Base-by-base conservation (phyloP, 768 basidiomycete genomes). In the Holtermanniella nyarrowii region DNA sequence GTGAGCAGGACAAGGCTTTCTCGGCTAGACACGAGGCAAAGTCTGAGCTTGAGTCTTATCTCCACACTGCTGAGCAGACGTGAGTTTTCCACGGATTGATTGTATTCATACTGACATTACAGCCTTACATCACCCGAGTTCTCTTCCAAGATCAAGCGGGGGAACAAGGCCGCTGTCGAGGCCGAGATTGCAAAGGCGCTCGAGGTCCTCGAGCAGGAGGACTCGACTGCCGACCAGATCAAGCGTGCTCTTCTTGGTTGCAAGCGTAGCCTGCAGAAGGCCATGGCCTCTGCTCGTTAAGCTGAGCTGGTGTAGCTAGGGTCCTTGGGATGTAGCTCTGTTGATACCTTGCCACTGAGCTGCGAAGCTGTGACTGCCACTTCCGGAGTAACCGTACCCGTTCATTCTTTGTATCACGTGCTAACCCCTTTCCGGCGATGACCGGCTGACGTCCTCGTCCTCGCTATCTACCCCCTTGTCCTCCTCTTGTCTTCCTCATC, bases 161-260 rank as follows among this genome's bases (percentile, higher is more conserved):
- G 90, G 67, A 87, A 90, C 49, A 90, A 90, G 77, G 73, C 78
- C 26, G 87, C 91, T 73, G 88, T 99, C 61, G 95, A 99, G 79
- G 79, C 85, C 58, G 95, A 96, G 78, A 88, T 99, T 57, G 91
- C 95, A 48, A 87, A 90, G 70, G 91, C 95, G 25, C 81, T 97
- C 45, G 95, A 97, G 82, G 90, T 89, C 77, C 79, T 99, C 71
- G 95, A 97, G 80, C 86, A 95, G 57, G 93, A 95, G 77, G 88
- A 93, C 53, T 86, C 88, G 55, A 77, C 85, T 25, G 82, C 82
- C 49, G 95, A 97, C 72, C 89, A 99, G 74, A 81, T 99, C 68
- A 86, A 85, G 76, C 95, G 93, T 77, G 85, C 88, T 54, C 88
- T 96, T 74, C 80, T 99, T 60, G 78, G 82, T 71, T 88, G 97